Evolutionary conservation across 2,329 filamentous ascomycete genomes (phyloP).

Genomic region (Talaromyces sp.): DNA sequence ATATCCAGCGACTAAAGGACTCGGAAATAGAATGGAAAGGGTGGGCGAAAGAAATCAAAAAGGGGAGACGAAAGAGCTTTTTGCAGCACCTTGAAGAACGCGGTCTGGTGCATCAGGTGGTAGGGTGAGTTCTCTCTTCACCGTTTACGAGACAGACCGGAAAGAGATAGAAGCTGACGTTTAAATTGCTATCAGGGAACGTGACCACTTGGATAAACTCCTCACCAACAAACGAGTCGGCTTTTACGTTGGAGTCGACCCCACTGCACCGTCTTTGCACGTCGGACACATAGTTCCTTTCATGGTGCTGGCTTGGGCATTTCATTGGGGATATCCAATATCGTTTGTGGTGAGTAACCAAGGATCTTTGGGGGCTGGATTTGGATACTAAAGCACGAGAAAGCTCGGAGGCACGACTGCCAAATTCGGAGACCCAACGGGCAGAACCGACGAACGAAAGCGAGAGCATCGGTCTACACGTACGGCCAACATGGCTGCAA

Average conservation of each 20-base stretch:
- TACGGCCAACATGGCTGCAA: constrained; percentile 43
- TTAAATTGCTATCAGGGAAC: constrained; percentile 25
- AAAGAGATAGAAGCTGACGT: constrained; percentile 11
- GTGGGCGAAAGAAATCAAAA: constrained; percentile 38
- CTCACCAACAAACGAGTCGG: constrained; percentile 43
- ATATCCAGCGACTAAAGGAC: constrained; percentile 33
- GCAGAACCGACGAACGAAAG: constrained; percentile 37
- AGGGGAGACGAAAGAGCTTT: constrained; percentile 40
- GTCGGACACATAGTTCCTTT: constrained; percentile 48
- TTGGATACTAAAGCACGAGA: not conserved
- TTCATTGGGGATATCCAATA: constrained; percentile 43
- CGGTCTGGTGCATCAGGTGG: constrained; percentile 42
- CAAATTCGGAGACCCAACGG: constrained; percentile 44
- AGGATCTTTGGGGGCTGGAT: too few relatives aligned
- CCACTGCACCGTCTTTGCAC: constrained; percentile 46
- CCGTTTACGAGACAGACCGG: not conserved
- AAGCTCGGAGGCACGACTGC: constrained; percentile 45
- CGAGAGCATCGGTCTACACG: constrained; percentile 31
- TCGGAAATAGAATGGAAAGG: constrained; percentile 36
- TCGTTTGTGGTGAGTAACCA: constrained; percentile 37
- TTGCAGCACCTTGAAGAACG: constrained; percentile 41
- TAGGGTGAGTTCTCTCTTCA: constrained; percentile 26
- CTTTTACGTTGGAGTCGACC: constrained; percentile 45
- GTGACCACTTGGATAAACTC: constrained; percentile 38
- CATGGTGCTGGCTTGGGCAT: constrained; percentile 47